Percentiles rank a stretch among this genome's conserved stretches.
These are phyloP conservation scores for Laburnicola sp. DNA, from an alignment of 2,329 filamentous ascomycete genomes.

Conservation along the genomic window DNA sequence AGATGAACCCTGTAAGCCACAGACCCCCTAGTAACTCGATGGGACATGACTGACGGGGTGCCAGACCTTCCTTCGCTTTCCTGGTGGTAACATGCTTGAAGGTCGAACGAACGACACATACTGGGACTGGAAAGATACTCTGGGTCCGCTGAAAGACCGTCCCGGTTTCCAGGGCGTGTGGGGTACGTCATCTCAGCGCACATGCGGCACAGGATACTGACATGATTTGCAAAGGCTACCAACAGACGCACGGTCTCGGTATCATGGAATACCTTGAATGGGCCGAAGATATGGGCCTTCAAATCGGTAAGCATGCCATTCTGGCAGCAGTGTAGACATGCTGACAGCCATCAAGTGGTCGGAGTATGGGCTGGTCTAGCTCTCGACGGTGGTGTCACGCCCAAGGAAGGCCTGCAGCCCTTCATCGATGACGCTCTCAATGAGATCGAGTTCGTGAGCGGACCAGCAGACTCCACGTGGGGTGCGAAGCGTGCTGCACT, in stretches of 20 bases:
- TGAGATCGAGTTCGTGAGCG: constrained; percentile 42
- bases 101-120: constrained; percentile 29
- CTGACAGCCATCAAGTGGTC: constrained; percentile 32
- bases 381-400: constrained; percentile 46
- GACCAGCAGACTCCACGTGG: constrained; percentile 35
- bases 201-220: too few relatives aligned
- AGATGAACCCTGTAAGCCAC: constrained; percentile 42
- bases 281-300: constrained; percentile 51
- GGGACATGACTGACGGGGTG: constrained; percentile 7
- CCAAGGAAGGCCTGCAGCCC: constrained; percentile 43
- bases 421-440: constrained; percentile 46
- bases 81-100: constrained; percentile 55
- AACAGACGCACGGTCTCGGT: constrained; percentile 51
- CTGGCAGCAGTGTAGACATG: too few relatives aligned
- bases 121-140: constrained; percentile 55
- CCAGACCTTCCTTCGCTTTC: constrained; percentile 53
- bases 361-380: constrained; percentile 52
- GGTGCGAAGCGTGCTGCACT: constrained; percentile 42
- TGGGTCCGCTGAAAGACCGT: constrained; percentile 53
- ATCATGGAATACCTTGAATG: constrained; percentile 55
- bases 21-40: too few relatives aligned
- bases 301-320: constrained; percentile 31
- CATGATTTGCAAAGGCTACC: too few relatives aligned
- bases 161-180: constrained; percentile 52
- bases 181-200: constrained; percentile 18